Conservation (phyloP, 176 grass and related monocot species). For the Lolium rigidum region DNA sequence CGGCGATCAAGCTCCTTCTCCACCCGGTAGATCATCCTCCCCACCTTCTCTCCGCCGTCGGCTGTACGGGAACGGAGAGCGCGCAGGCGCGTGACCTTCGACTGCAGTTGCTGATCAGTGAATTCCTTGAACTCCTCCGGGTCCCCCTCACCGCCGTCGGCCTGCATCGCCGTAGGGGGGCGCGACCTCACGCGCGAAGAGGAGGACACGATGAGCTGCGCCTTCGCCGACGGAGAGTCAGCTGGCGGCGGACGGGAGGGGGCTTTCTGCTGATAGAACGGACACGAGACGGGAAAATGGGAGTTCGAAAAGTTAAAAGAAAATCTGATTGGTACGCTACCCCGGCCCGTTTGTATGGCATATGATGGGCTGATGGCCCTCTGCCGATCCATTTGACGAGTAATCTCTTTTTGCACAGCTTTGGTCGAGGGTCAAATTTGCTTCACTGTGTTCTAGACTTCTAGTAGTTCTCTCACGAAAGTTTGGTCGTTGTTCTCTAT, state of each 20-base stretch:
- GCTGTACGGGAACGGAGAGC: rapidly evolving
- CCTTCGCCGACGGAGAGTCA: neutral
- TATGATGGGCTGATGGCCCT: neutral
- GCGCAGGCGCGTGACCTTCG: neutral
- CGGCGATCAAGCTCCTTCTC: conserved; percentile 45
- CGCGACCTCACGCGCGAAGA: neutral
- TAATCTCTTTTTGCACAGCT: too few species aligned
- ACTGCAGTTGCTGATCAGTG: neutral
- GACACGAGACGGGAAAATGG: neutral
- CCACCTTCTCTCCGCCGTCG: conserved; percentile 23
- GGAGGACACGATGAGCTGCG: neutral
- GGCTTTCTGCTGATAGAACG: neutral
- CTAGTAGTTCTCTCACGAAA: too few species aligned
- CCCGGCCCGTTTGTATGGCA: neutral
- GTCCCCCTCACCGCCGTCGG: neutral
- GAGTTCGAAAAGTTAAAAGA: neutral
- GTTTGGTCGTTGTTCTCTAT: too few species aligned
- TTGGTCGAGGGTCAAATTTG: too few species aligned
- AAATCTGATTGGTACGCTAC: neutral
- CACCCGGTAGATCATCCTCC: neutral
- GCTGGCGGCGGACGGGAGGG: neutral
- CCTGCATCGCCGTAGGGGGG: neutral
- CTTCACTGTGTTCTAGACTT: too few species aligned
- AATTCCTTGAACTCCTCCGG: neutral
- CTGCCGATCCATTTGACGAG: neutral